Percentiles rank a stretch among this genome's conserved stretches.
These are phyloP conservation scores for Helicostylum pulchrum DNA, from an alignment of 192 early-diverging fungal species.

Conservation along the genomic window DNA sequence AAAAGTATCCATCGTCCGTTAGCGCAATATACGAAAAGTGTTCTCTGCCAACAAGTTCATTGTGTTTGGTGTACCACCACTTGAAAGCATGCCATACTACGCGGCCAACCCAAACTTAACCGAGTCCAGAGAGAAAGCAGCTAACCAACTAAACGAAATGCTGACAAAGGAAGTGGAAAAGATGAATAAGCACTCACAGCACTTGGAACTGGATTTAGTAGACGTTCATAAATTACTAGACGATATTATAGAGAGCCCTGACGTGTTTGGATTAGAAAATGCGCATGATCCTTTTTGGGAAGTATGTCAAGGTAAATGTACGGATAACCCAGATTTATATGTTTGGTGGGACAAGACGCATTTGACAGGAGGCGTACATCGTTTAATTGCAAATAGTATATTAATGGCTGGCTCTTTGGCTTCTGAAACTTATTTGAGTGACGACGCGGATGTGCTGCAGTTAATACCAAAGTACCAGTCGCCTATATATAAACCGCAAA, in stretches of 20 bases:
- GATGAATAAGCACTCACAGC: constrained; percentile 16
- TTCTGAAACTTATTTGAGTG: not conserved
- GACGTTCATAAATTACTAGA: constrained; percentile 20
- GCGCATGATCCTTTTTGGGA: constrained; percentile 26
- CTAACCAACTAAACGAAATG: constrained; percentile 10
- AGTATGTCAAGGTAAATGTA: constrained; percentile 29
- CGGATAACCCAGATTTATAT: constrained; percentile 25
- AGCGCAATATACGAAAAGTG: constrained; percentile 22
- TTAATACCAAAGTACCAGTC: constrained; percentile 5
- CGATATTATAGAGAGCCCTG: constrained; percentile 22
- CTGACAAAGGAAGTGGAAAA: constrained; percentile 10
- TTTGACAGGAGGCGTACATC: constrained; percentile 36
- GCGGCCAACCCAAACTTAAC: not conserved
- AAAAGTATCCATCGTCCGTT: not conserved
- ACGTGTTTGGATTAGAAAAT: constrained; percentile 31
- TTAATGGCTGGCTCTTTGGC: constrained; percentile 20
- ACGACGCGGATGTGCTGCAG: not conserved
- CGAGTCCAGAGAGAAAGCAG: constrained; percentile 9
- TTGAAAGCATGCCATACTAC: constrained; percentile 28
- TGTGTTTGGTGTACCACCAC: constrained; percentile 25
- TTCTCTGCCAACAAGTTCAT: constrained; percentile 26
- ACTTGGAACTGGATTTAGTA: constrained; percentile 21
- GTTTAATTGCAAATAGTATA: constrained; percentile 29
- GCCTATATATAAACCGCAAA: constrained; percentile 8
- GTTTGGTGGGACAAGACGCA: constrained; percentile 39